Conservation (phyloP, 352 stramenopile species). For the Elongisporangium undulatum region DNA sequence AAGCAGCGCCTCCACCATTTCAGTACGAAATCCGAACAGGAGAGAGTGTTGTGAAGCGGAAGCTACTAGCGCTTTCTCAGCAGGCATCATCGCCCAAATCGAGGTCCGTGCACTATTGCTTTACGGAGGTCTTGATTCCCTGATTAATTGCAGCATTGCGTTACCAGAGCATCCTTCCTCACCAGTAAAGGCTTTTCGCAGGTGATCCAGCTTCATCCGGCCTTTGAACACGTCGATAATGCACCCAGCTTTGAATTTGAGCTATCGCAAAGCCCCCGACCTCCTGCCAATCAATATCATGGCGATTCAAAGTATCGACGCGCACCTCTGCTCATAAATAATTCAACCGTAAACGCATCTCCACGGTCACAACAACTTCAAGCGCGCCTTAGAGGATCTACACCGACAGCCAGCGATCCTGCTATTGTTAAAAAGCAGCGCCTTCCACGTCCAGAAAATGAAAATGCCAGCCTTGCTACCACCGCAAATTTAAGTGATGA, state of each 20-base stretch:
- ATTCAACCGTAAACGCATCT: slow-evolving; percentile 6
- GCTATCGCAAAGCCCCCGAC: slow-evolving; percentile 6
- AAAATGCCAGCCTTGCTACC: neutral
- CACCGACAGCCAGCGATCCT: neutral
- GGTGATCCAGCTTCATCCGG: slow-evolving; percentile 33
- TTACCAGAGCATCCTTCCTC: slow-evolving; percentile 29
- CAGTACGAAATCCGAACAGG: slow-evolving; percentile 48
- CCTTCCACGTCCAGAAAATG: neutral
- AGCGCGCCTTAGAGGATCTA: slow-evolving; percentile 1
- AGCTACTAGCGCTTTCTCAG: slow-evolving; percentile 18
- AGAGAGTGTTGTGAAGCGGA: slow-evolving; percentile 52
- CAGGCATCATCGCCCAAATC: slow-evolving; percentile 1
- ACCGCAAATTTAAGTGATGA: neutral
- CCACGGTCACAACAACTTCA: slow-evolving; percentile 24
- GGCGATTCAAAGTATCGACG: neutral
- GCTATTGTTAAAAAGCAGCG: neutral
- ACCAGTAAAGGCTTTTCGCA: slow-evolving; percentile 30
- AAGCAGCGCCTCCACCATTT: neutral
- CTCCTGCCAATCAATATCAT: neutral
- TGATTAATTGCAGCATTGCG: neutral
- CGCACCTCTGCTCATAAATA: neutral
- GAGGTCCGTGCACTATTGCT: slow-evolving; percentile 14
- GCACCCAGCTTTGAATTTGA: slow-evolving; percentile 29
- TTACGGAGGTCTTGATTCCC: slow-evolving; percentile 1
- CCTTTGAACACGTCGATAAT: slow-evolving; percentile 17